phyloP scores from a whole-genome alignment of 1,284 basidiomycete genomes.

The Fomitopsis pinicola region DNA sequence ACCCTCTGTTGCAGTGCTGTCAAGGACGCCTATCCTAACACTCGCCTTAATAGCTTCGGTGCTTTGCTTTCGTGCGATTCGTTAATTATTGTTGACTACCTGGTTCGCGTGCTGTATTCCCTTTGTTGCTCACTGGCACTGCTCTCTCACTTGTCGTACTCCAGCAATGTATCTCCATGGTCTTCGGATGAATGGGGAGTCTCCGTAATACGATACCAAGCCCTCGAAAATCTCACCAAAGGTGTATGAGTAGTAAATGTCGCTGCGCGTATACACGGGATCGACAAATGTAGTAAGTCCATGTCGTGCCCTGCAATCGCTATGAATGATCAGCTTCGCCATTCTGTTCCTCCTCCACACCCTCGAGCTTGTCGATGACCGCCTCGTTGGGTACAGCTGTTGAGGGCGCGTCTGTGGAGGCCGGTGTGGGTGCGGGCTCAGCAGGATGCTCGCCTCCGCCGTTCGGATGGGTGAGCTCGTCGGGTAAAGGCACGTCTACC shows the following conservation, averaged over 20 bases:
- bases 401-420: conserved; percentile 25
- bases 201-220: not conserved
- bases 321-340: conserved; percentile 22
- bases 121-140: conserved; percentile 13
- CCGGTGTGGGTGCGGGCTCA: conserved; percentile 45
- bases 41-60: conserved; percentile 16
- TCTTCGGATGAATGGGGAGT: conserved; percentile 1
- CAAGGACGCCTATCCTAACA: conserved; percentile 19
- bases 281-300: conserved; percentile 15
- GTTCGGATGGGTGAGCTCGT: conserved; percentile 37
- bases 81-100: conserved; percentile 26
- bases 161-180: conserved; percentile 18
- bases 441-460: conserved; percentile 42
- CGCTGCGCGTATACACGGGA: conserved; percentile 12
- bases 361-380: conserved; percentile 46
- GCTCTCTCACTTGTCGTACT: conserved; percentile 13
- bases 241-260: conserved; percentile 14
- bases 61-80: conserved; percentile 19
- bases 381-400: conserved; percentile 35
- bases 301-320: conserved; percentile 13
- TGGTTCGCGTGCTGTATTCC: conserved; percentile 20
- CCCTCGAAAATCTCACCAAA: not conserved
- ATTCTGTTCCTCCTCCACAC: conserved; percentile 36
- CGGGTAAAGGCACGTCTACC: conserved; percentile 33
- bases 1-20: conserved; percentile 12